Evolutionary conservation across 2,329 filamentous ascomycete species (phyloP), one percentile per base, ranked within the genome.

Genomic region (Diaporthe velutina): DNA sequence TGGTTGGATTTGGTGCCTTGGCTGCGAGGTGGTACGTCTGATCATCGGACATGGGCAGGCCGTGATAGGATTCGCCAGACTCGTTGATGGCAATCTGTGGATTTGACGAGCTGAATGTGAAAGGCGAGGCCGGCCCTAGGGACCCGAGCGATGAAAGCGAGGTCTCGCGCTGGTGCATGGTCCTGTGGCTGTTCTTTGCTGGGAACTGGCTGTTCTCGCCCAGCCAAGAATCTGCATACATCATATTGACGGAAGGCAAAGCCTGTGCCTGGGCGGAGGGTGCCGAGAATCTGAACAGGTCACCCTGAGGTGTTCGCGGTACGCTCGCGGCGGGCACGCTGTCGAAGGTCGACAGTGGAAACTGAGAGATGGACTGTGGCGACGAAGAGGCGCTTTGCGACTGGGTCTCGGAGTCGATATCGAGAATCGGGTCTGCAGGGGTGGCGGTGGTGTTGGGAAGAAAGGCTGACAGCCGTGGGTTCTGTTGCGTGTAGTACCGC

Each of bases 61-160:
- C 86, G 79, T 86, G 80, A 75, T 87, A 83, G 52, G 82, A 82
- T 73, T 91, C 90, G 71, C 83, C 84, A 22, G 88, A 83, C 76
- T 91, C 89, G 60, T 84, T 86, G 19, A 90, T 82, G 33, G 89
- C 88, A 67, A 92, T 90, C 12, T 91, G 89, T 3, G 90, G 90
- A 76, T 91, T 90, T 50, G 89, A 86, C 2, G 85, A 88, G 79
- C 85, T 90, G 74, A 87, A 84, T 52, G 86, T 87, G 80, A 86
- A 92, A 4, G 90, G 90, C 25, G 91, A 92, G 0, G 87, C 85
- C 25, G 90, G 90, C n/a, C 88, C 89, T 48, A 88, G 86, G 0
- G 90, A 92, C 15, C 89, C 90, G 54, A 92, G 79, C 0, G 91
- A 92, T 0, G 90, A 92, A 50, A 91, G 83, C 9, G 90, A 92